Base-by-base conservation (phyloP, 2,329 filamentous ascomycete genomes). In the Botrytis aclada region DNA sequence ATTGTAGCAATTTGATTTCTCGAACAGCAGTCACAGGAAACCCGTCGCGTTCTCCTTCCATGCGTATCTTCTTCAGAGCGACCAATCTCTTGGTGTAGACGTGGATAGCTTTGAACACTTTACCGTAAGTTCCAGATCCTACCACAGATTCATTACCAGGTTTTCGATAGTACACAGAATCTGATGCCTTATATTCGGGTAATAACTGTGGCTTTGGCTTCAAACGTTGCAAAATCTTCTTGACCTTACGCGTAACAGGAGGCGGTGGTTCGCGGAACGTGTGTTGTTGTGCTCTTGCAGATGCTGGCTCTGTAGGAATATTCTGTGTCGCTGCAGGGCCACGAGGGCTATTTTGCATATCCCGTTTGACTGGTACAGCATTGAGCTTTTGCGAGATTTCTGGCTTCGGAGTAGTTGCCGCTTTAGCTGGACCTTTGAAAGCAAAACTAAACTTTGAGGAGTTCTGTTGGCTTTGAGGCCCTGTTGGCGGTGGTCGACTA, bases 121-220 rank as follows among this genome's bases (percentile, higher is more conserved):
- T 97, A 70, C 94, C 96, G 79, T 98, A 98, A 0, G 95, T 98
- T 18, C 95, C 95, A 61, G 95, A 97, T 25, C 95, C 95, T 32
- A 98, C 92, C 0, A 98, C 95, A 0, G 95, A 98, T 81, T 97
- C 95, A 78, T 98, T 97, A n/a, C 95, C 95, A 1, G 95, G 95
- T 81, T 98, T 98, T 76, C 95, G 88, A 83, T 92, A 97, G 82
- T 97, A 98, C 5, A 98, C 94, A 0, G 95, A 98, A 63, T 95
- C 92, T 0, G 95, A 97, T 9, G 86, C 85, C 18, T 90, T 89
- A 78, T 95, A 88, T 45, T 97, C 93, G 37, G 89, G 84, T 0
- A 91, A 84, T 1, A 98, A 84, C 8, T 85, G 88, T 3, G 93
- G 94, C 70, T 90, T 89, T 64, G 89, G 85, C 80, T 94, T 96